phyloP scores from a whole-genome alignment of 1,284 basidiomycete species.

The Apiotrichum gamsii region DNA sequence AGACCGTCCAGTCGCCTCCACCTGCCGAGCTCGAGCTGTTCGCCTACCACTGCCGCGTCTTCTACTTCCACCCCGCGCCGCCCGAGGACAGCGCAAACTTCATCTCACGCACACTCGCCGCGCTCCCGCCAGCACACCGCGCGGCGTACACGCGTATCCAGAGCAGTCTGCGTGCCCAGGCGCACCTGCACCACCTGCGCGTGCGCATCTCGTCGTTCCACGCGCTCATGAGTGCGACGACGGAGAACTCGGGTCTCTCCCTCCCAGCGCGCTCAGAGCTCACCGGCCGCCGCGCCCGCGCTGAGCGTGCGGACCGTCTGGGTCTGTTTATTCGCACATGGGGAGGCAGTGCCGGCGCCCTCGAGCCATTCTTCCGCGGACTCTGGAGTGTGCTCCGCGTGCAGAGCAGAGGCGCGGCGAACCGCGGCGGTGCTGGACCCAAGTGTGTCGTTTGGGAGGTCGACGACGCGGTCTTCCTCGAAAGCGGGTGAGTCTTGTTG shows the following conservation, averaged over 20 bases:
- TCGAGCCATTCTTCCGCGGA: conserved; percentile 42
- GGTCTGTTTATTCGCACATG: conserved; percentile 30
- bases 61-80: conserved; percentile 31
- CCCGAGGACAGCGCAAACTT: conserved; percentile 26
- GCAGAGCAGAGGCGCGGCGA: conserved; percentile 30
- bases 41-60: conserved; percentile 36
- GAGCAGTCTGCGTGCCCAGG: conserved; percentile 33
- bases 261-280: conserved; percentile 28
- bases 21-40: conserved; percentile 31
- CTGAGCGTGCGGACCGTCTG: conserved; percentile 31
- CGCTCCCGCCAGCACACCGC: conserved; percentile 34
- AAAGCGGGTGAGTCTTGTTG: conserved; percentile 35
- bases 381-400: conserved; percentile 32
- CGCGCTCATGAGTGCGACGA: conserved; percentile 34
- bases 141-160: conserved; percentile 41
- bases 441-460: conserved; percentile 42
- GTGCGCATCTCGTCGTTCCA: conserved; percentile 39
- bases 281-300: conserved; percentile 16
- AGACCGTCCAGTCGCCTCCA: conserved; percentile 25
- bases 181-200: conserved; percentile 40
- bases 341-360: conserved; percentile 30
- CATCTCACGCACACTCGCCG: conserved; percentile 36
- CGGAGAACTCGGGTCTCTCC: conserved; percentile 30
- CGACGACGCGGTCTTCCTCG: conserved; percentile 45
- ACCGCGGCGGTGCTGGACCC: conserved; percentile 28